These are phyloP conservation scores for Ogataea polymorpha DNA, from an alignment of 805 yeast genomes.

Conservation along the genomic window DNA sequence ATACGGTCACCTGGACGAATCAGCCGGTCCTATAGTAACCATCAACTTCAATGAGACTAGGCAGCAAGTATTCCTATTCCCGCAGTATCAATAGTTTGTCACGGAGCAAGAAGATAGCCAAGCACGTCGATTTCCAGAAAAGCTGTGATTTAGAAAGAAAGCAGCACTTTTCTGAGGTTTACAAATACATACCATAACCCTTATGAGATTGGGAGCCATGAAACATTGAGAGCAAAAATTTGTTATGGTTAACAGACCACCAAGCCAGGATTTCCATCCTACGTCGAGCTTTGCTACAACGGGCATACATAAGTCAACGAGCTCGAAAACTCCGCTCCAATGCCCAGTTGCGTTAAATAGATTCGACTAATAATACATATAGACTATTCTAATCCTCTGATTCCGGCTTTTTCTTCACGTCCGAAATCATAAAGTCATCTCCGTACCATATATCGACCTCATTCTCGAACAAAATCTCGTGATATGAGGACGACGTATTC, in stretches of 20 bases:
- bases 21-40: neutral
- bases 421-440: conserved; percentile 24
- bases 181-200: neutral
- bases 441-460: conserved; percentile 45
- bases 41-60: too few relatives aligned
- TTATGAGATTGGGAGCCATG: too few relatives aligned
- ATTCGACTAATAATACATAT: neutral
- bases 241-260: neutral
- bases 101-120: too few relatives aligned
- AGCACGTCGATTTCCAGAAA: neutral
- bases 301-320: too few relatives aligned
- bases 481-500: conserved; percentile 43
- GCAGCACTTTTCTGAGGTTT: neutral
- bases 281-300: too few relatives aligned
- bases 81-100: too few relatives aligned
- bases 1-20: neutral
- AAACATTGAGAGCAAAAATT: neutral
- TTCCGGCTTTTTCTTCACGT: neutral
- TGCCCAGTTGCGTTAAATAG: too few relatives aligned
- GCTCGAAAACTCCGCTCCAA: too few relatives aligned
- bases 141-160: neutral
- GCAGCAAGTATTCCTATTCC: too few relatives aligned
- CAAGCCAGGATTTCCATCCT: neutral
- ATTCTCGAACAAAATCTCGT: conserved; percentile 44
- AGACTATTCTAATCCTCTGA: neutral